Percentiles rank a stretch among this genome's conserved stretches.
These are phyloP conservation scores for Letharia columbiana DNA, from an alignment of 495 filamentous ascomycete species.

Conservation along the genomic window DNA sequence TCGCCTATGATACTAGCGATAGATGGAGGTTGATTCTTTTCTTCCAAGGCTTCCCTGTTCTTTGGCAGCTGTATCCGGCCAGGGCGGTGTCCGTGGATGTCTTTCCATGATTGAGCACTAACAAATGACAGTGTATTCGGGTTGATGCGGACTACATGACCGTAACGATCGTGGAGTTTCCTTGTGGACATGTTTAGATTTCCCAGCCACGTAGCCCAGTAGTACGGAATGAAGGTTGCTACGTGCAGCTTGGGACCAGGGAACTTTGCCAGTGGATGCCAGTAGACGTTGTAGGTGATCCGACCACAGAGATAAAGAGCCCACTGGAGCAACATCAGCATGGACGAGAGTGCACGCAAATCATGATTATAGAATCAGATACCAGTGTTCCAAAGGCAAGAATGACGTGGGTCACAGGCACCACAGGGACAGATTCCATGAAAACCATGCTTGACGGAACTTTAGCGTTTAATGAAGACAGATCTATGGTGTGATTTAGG, in stretches of 20 bases:
- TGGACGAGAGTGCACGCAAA: background rate
- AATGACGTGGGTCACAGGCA: background rate
- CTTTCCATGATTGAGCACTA: conserved; percentile 44
- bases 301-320: background rate
- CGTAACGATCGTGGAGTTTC: conserved; percentile 19
- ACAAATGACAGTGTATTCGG: conserved; percentile 51
- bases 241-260: conserved; percentile 30
- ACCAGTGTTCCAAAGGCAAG: background rate
- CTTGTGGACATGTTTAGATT: conserved; percentile 13
- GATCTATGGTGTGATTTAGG: too few relatives aligned
- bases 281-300: conserved; percentile 30
- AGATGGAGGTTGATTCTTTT: conserved; percentile 36
- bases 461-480: background rate
- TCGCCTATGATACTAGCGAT: conserved; percentile 31
- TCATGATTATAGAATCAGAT: background rate
- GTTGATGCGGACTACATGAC: conserved; percentile 43
- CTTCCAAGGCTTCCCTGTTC: conserved; percentile 29
- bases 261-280: conserved; percentile 30
- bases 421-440: background rate
- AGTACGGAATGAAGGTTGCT: conserved; percentile 30
- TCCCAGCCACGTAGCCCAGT: conserved; percentile 18
- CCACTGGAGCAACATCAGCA: background rate
- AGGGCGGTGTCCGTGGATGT: conserved; percentile 46
- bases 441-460: background rate
- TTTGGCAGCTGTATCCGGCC: conserved; percentile 32